Evolutionary conservation across 768 basidiomycete genomes (phyloP).

Genomic region (Termitomyces sp.): DNA sequence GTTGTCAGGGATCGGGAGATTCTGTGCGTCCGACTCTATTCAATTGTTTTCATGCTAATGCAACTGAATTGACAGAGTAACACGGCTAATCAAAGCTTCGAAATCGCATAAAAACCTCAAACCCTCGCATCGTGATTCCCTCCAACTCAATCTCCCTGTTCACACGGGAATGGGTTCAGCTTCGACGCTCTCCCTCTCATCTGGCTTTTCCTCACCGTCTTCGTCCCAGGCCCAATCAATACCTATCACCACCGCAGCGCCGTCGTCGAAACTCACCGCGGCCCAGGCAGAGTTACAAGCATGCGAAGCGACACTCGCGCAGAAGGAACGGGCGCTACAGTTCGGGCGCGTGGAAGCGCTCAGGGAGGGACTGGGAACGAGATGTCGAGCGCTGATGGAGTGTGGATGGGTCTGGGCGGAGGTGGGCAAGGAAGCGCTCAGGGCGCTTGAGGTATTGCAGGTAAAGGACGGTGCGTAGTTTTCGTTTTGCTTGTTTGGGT

Average conservation of each 20-base stretch:
- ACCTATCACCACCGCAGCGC: slow-evolving; percentile 13
- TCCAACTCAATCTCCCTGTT: slow-evolving; percentile 29
- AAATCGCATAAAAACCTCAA: slow-evolving; percentile 48
- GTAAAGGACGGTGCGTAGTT: slow-evolving; percentile 11
- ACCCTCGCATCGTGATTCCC: slow-evolving; percentile 30
- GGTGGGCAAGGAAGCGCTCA: slow-evolving; percentile 61
- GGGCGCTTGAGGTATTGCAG: slow-evolving; percentile 31
- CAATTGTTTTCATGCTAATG: neutral
- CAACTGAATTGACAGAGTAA: slow-evolving; percentile 48
- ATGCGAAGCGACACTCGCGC: slow-evolving; percentile 72
- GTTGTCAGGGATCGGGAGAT: slow-evolving; percentile 79
- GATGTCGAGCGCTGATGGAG: slow-evolving; percentile 65
- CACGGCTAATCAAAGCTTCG: slow-evolving; percentile 76
- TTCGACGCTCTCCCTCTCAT: slow-evolving; percentile 41
- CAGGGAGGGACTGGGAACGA: slow-evolving; percentile 56
- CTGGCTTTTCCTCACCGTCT: slow-evolving; percentile 26
- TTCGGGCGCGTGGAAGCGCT: slow-evolving; percentile 51
- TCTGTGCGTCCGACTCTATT: slow-evolving; percentile 48
- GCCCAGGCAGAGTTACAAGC: slow-evolving; percentile 81
- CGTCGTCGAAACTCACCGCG: slow-evolving; percentile 51
- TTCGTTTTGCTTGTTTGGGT: neutral
- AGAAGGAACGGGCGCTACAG: slow-evolving; percentile 67
- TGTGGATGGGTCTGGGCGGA: slow-evolving; percentile 71
- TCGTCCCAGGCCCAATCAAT: slow-evolving; percentile 15
- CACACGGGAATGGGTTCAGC: slow-evolving; percentile 32